phyloP scores from a whole-genome alignment of 2,329 filamentous ascomycete species.

The Aspergillus ochraceus region DNA sequence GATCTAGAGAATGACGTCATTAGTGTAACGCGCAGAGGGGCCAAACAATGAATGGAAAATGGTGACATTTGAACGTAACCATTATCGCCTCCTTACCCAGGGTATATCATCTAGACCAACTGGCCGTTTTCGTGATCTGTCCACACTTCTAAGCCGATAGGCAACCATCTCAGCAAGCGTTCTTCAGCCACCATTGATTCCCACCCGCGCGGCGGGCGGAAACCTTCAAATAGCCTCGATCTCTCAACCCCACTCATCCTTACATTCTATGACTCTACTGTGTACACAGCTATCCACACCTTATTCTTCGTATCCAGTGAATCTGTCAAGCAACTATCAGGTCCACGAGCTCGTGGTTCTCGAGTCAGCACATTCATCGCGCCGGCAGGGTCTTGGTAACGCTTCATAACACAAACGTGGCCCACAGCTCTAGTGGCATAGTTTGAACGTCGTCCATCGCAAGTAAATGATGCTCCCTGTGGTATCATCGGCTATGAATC shows the following conservation, averaged over 20 bases:
- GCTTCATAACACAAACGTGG: not conserved
- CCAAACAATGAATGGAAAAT: not conserved
- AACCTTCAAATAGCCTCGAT: not conserved
- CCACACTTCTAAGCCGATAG: not conserved
- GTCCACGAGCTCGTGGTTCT: too few species aligned
- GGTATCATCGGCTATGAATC: constrained; percentile 1
- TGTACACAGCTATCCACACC: not conserved
- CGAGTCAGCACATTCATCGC: not conserved
- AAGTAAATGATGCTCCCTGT: constrained; percentile 1
- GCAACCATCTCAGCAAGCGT: not conserved
- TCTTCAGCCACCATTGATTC: not conserved
- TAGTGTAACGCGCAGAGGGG: not conserved
- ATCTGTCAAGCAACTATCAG: not conserved
- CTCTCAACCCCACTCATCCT: not conserved
- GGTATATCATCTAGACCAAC: not conserved
- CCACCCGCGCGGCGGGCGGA: not conserved
- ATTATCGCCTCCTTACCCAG: too few species aligned
- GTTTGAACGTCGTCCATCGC: not conserved
- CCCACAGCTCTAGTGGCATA: not conserved
- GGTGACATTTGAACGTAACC: not conserved
- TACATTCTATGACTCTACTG: not conserved
- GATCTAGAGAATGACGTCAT: not conserved
- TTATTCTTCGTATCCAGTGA: not conserved
- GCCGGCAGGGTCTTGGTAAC: not conserved
- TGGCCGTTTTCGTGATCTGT: not conserved